Evolutionary conservation across 2,329 filamentous ascomycete species (phyloP), one percentile per base, ranked within the genome.

Genomic region (Pyrenophora teres): DNA sequence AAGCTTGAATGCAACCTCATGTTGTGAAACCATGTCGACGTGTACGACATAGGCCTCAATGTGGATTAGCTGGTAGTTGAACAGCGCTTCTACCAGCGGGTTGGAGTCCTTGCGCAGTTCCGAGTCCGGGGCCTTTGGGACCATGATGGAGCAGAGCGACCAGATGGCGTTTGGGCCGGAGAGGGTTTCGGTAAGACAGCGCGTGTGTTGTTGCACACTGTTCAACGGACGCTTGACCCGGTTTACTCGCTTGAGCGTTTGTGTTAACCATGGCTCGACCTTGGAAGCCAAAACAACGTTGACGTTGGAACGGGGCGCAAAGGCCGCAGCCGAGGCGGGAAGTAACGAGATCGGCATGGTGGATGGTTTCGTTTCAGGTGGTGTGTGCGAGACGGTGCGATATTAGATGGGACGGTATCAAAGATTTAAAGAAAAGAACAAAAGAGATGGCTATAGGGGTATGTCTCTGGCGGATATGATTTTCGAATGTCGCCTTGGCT

Each of bases 11-110:
- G 92, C 94, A 69, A 99, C 92, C 80, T 97, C 94, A 74, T 96
- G 94, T 76, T 92, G 89, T 68, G 95, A 86, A 54, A 99, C 93
- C 92, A 97, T 96, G 80, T 99, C 94, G 76, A 99, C 92, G 76
- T 97, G 93, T 56, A 99, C 94, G 65, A 97, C 93, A 75, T 99
- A 99, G 45, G 94, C 94, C 78, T 97, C 92, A 65, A 97, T 80
- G 74, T 97, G 91, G 70, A 97, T 81, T 71, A 97, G 84, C 79
- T 95, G 89, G 77, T 93, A 94, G 83, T 95, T 95, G 83, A 89
- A 91, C 58, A 97, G 79, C 59, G 89, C 90, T 77, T 97, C 92
- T 62, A 93, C 82, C 60, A 96, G 80, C 39, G 89, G 89, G 72
- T 95, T 90, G 44, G 85, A 79, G 71, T 97, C 91, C 75, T 87